Evolutionary conservation across 345 rosid genomes (phyloP), one percentile per base, ranked within the genome.

Genomic region (Camelina neglecta): DNA sequence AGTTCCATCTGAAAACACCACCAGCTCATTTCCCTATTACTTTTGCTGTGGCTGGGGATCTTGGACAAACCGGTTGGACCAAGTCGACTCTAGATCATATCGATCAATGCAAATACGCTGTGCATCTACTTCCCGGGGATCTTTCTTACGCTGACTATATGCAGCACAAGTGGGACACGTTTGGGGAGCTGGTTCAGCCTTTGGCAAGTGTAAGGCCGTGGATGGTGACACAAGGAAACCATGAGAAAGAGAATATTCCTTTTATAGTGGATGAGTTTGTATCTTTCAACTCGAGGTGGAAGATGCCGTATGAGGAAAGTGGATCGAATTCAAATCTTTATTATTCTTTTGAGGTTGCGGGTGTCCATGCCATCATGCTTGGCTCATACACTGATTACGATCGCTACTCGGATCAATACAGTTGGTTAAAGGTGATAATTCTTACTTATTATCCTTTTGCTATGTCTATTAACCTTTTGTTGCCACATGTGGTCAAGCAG

Each of bases 151-250:
- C 98, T 4, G 98, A 92, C 84, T 90, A 80, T 80, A 55, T 88
- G 82, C 98, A 95, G 83, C 90, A 77, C 41, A 80, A 61, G 66
- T 95, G 99, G 99, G 99, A 95, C 70, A 81, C 97, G 8, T 95
- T 95, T 67, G 98, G 98, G 8, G 86, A 89, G 73, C 80, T 93
- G 47, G 96, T 95, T 60, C 84, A 95, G 86, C 98, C 97, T 38
- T 89, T 95, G 57, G 98, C 97, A 15, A 95, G 98, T 74, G 83
- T 93, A 20, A 88, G 88, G 79, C 97, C 99, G 0, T 95, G 99
- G 99, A 95, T 95, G 99, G 99, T 90, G 36, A 95, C 99, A 1
- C 75, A 93, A 79, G 99, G 97, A 59, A 95, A 95, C 86, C 99
- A 95, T 63, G 98, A 95, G 61, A 75, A 73, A 72, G 99, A 95